These are phyloP conservation scores for Jasminum sambac DNA, from an alignment of 257 asterid genomes.

Conservation along the genomic window DNA sequence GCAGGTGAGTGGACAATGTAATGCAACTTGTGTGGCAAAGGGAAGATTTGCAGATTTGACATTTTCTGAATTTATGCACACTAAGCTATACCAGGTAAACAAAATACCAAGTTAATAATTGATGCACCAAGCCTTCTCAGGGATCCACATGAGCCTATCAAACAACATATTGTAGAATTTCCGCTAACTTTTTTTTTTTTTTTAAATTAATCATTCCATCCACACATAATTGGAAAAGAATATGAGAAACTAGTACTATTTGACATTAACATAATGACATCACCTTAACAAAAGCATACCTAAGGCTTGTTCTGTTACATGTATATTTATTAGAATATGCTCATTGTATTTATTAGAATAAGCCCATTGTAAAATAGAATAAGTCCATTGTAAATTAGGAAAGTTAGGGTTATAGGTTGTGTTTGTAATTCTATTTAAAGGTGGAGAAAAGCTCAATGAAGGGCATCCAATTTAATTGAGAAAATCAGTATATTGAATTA, in stretches of 20 bases:
- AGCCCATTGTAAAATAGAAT: too few species aligned
- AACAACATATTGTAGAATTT: neutral
- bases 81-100: neutral
- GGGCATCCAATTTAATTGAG: too few species aligned
- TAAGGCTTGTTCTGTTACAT: too few species aligned
- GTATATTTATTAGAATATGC: too few species aligned
- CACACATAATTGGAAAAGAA: neutral
- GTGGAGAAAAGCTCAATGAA: too few species aligned
- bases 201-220: too few species aligned
- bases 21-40: neutral
- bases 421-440: too few species aligned
- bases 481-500: too few species aligned
- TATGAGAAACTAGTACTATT: neutral
- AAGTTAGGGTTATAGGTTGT: too few species aligned
- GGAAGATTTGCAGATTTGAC: neutral
- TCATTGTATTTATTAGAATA: too few species aligned
- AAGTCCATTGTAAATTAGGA: too few species aligned
- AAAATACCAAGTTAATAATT: neutral
- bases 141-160: neutral
- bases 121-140: neutral
- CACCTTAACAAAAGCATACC: neutral
- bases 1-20: neutral
- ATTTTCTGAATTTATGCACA: neutral
- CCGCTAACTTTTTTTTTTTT: neutral
- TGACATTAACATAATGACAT: neutral